Percentiles rank a stretch among this genome's conserved stretches.
Conservation (phyloP, 371 early-diverging fungal genomes). For the Mucor velutinosus region DNA sequence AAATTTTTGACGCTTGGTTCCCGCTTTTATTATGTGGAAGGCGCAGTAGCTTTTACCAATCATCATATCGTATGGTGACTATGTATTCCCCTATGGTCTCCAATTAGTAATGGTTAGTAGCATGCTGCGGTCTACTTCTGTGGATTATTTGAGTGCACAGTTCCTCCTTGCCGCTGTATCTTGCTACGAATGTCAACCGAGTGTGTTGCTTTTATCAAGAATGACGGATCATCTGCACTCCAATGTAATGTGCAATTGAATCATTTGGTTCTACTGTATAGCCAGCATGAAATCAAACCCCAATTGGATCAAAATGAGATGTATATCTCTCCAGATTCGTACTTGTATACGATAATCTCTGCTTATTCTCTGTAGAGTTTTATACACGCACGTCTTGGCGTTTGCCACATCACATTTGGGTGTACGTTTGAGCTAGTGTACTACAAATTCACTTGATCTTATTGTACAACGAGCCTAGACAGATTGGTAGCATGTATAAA, state of each 20-base stretch:
- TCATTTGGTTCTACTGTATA: background rate
- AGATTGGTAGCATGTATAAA: no score
- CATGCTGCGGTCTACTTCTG: background rate
- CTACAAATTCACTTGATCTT: no score
- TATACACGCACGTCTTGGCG: no score
- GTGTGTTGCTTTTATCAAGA: background rate
- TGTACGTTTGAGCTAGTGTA: no score
- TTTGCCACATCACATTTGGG: no score
- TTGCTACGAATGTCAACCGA: background rate
- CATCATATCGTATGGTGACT: background rate
- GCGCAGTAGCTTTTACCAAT: slow-evolving; percentile 13
- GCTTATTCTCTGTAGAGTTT: no score
- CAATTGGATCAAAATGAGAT: no score
- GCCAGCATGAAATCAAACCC: no score
- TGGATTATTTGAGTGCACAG: background rate
- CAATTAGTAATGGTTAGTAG: background rate
- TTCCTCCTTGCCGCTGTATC: background rate
- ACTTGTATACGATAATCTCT: no score
- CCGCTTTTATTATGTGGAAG: background rate
- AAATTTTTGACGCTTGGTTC: slow-evolving; percentile 7
- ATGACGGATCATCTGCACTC: background rate
- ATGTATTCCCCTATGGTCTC: background rate
- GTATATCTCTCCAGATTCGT: no score
- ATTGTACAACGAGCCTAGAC: no score
- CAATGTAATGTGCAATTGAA: background rate